phyloP scores from a whole-genome alignment of 2,329 filamentous ascomycete genomes.

The Botrytis byssoidea region DNA sequence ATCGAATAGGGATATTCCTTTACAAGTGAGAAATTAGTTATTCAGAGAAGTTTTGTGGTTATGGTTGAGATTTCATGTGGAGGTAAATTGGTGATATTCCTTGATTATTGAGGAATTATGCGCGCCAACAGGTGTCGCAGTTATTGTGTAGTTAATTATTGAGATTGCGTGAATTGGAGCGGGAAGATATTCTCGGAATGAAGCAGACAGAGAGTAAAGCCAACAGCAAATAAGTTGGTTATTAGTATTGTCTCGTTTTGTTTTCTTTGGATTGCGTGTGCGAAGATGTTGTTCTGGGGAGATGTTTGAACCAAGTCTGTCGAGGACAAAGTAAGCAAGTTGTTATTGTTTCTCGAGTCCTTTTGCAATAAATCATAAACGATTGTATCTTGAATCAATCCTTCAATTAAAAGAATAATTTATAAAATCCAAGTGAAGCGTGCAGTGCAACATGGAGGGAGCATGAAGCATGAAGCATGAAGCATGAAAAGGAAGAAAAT shows the following conservation, averaged over 20 bases:
- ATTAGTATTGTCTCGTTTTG: background rate
- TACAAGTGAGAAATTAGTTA: background rate
- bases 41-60: background rate
- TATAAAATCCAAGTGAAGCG: background rate
- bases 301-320: background rate
- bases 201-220: background rate
- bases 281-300: background rate
- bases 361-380: background rate
- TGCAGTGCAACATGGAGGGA: too few species aligned
- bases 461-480: background rate
- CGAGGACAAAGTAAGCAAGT: background rate
- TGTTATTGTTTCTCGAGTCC: background rate
- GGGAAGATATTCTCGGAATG: background rate
- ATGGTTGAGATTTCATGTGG: constrained; percentile 12
- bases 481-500: background rate
- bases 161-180: constrained; percentile 10
- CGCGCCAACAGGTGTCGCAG: background rate
- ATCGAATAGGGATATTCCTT: background rate
- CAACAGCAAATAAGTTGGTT: background rate
- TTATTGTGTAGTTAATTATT: background rate
- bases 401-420: background rate
- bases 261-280: background rate
- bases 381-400: background rate
- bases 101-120: background rate
- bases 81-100: background rate